These are phyloP conservation scores for Skeletonema menzelii DNA, from an alignment of 108 stramenopile species.

Conservation along the genomic window DNA sequence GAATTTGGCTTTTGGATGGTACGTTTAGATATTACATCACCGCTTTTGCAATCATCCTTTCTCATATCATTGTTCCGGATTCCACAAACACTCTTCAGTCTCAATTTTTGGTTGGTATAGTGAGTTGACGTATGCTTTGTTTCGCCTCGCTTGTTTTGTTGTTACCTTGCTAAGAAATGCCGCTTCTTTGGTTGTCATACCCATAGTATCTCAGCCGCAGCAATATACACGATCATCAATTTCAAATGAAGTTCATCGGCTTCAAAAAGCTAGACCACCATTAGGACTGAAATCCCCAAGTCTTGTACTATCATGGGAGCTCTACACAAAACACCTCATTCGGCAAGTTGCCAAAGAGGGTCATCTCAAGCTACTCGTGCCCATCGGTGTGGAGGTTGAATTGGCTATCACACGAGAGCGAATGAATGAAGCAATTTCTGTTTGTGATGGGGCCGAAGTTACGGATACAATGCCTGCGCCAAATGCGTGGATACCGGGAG, in stretches of 20 bases:
- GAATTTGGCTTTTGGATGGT: slow-evolving; percentile 48
- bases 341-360: slow-evolving; percentile 43
- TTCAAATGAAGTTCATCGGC: slow-evolving; percentile 34
- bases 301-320: slow-evolving; percentile 33
- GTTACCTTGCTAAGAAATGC: neutral
- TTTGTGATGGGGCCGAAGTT: slow-evolving; percentile 17
- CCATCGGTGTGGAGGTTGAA: slow-evolving; percentile 49
- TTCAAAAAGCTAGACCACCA: slow-evolving; percentile 36
- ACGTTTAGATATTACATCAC: neutral
- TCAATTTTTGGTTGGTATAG: slow-evolving; percentile 54
- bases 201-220: neutral
- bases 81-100: neutral
- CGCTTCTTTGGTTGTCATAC: neutral
- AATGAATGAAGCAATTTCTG: slow-evolving; percentile 34
- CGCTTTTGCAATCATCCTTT: neutral
- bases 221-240: slow-evolving; percentile 22
- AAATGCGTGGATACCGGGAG: slow-evolving; percentile 51
- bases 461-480: slow-evolving; percentile 43
- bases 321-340: slow-evolving; percentile 50
- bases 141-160: too few relatives aligned
- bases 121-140: neutral
- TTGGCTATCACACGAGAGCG: slow-evolving; percentile 23
- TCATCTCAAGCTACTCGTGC: slow-evolving; percentile 27
- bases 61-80: neutral
- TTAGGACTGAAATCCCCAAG: slow-evolving; percentile 36